These are phyloP conservation scores for Alternaria conjuncta DNA, from an alignment of 2,329 filamentous ascomycete genomes.

Conservation along the genomic window DNA sequence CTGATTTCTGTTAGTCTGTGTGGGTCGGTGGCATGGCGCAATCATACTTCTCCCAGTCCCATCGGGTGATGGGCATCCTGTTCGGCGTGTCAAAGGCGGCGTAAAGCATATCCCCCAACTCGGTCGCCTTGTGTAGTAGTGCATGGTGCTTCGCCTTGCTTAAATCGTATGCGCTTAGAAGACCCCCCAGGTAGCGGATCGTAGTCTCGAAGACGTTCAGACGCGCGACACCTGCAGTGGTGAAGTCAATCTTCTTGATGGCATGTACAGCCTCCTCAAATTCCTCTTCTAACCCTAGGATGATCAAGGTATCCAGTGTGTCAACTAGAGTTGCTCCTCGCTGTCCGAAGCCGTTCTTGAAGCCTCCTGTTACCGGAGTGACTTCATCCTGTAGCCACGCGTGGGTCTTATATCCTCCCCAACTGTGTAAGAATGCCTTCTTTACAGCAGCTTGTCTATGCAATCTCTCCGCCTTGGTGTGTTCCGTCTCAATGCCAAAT, in stretches of 20 bases:
- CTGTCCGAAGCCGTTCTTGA: constrained; percentile 58
- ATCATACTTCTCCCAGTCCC: constrained; percentile 47
- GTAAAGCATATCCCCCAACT: constrained; percentile 54
- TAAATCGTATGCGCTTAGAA: constrained; percentile 49
- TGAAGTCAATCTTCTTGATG: constrained; percentile 62
- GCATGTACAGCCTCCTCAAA: constrained; percentile 62
- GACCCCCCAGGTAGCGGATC: constrained; percentile 49
- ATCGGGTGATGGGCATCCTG: constrained; percentile 50
- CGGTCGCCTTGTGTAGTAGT: constrained; percentile 48
- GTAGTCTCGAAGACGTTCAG: constrained; percentile 52
- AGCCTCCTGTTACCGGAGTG: constrained; percentile 56
- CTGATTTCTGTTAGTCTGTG: constrained; percentile 27
- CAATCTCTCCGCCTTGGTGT: constrained; percentile 39
- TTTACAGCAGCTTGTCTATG: constrained; percentile 45
- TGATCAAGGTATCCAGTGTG: constrained; percentile 66
- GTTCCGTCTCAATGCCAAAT: constrained; percentile 44
- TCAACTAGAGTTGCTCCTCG: constrained; percentile 68
- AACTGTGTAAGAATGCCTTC: constrained; percentile 46
- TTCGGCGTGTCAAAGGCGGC: constrained; percentile 53
- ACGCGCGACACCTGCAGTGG: constrained; percentile 44
- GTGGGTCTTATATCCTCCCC: constrained; percentile 59
- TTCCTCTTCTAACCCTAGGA: constrained; percentile 65
- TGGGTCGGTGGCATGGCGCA: neutral
- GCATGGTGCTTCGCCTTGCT: constrained; percentile 43
- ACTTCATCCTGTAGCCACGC: constrained; percentile 64